Conservation (phyloP, 2,329 filamentous ascomycete species). For the Trichoderma brevicompactum region DNA sequence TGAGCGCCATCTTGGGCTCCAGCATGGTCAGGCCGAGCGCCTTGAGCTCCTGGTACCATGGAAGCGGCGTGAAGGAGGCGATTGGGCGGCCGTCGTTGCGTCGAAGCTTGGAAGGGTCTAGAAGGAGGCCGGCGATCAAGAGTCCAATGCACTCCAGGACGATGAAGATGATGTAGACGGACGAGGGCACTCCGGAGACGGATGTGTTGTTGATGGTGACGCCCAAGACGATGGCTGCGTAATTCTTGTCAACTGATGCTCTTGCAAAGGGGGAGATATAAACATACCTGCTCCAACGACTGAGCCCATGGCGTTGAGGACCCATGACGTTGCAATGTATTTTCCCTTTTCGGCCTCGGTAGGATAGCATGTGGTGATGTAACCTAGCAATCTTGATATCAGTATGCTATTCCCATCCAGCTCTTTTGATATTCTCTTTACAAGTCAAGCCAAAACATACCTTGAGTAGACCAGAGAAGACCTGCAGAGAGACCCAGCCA, state of each 20-base stretch:
- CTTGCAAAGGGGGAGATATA: neutral
- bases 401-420: neutral
- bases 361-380: constrained; percentile 87
- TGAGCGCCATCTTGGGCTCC: constrained; percentile 28
- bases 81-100: constrained; percentile 28
- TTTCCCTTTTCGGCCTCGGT: constrained; percentile 79
- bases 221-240: constrained; percentile 23
- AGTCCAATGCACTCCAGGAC: constrained; percentile 23
- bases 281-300: constrained; percentile 66
- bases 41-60: constrained; percentile 28
- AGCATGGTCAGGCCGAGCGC: constrained; percentile 21
- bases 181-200: constrained; percentile 25
- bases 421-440: no score
- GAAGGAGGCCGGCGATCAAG: constrained; percentile 9
- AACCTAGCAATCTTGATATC: neutral
- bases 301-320: constrained; percentile 90
- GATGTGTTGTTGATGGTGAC: constrained; percentile 27
- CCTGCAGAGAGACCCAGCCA: constrained; percentile 38
- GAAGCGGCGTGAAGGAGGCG: constrained; percentile 25
- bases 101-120: constrained; percentile 26
- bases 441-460: constrained; percentile 48
- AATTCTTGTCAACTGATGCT: neutral
- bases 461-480: constrained; percentile 81
- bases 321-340: constrained; percentile 91
- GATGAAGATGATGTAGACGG: constrained; percentile 29